A percentile compares a stretch with the other conserved stretches of the same genome.
Evolutionary conservation across 1,284 basidiomycete genomes (phyloP).

Genomic region (Boletellus sp.): DNA sequence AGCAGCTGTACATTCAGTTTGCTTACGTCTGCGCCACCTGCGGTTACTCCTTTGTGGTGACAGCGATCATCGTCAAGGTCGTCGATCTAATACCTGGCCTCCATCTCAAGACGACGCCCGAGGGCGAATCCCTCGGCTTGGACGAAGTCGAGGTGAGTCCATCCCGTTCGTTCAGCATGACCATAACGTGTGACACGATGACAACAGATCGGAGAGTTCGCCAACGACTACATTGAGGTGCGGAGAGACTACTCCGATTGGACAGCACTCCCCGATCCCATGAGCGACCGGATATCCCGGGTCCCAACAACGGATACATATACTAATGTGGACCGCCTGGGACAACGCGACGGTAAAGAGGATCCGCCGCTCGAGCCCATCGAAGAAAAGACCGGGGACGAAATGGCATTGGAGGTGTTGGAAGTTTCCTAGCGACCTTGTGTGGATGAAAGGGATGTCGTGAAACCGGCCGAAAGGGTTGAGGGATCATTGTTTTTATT

Average conservation of each 20-base stretch:
- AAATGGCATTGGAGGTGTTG: not conserved
- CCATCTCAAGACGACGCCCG: constrained; percentile 67
- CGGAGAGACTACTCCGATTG: constrained; percentile 66
- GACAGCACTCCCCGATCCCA: constrained; percentile 25
- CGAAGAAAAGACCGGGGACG: constrained; percentile 18
- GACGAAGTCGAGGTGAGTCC: constrained; percentile 78
- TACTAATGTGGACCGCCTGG: constrained; percentile 47
- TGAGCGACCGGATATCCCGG: constrained; percentile 10
- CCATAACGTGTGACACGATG: not conserved
- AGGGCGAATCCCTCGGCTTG: constrained; percentile 84
- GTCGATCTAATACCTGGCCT: constrained; percentile 79
- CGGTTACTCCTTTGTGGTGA: constrained; percentile 65
- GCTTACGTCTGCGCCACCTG: constrained; percentile 75
- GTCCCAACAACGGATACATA: constrained; percentile 12
- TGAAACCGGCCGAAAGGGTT: no score
- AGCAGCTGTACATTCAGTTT: constrained; percentile 79
- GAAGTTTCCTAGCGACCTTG: not conserved
- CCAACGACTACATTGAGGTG: constrained; percentile 75
- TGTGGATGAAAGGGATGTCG: not conserved
- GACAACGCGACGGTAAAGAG: constrained; percentile 20
- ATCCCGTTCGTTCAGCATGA: not conserved
- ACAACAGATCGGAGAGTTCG: constrained; percentile 70
- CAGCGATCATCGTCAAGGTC: constrained; percentile 62
- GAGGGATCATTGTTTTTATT: no score
- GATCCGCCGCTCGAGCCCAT: constrained; percentile 14